Evolutionary conservation across 129 eudicot genomes (phyloP).

Genomic region (Apium graveolens): DNA sequence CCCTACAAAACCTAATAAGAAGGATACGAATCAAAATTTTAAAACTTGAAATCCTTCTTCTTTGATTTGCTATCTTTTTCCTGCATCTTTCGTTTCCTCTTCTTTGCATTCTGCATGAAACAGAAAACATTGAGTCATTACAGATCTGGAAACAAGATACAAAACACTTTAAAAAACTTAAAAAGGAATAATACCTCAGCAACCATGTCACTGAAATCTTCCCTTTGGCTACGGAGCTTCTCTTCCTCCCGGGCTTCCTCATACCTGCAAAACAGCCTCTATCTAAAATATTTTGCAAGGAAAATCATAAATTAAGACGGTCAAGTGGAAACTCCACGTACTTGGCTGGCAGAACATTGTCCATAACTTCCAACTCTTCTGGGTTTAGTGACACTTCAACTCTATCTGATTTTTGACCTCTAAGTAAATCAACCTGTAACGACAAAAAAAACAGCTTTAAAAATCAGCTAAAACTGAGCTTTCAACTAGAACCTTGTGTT

Average conservation of each 20-base stretch:
- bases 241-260: conserved; percentile 99
- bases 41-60: conserved; percentile 88
- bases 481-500: neutral
- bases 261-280: conserved; percentile 33
- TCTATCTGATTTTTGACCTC: conserved; percentile 81
- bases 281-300: neutral
- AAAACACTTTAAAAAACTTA: neutral
- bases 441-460: neutral
- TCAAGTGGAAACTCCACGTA: conserved; percentile 20
- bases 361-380: conserved; percentile 89
- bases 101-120: conserved; percentile 62
- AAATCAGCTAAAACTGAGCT: neutral
- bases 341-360: conserved; percentile 88
- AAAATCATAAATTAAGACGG: neutral
- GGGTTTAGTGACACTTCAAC: conserved; percentile 90
- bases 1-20: neutral
- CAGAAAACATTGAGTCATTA: neutral
- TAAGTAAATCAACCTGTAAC: conserved; percentile 90
- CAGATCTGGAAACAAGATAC: neutral
- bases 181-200: conserved; percentile 52
- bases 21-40: neutral
- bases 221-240: conserved; percentile 72
- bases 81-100: conserved; percentile 83
- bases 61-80: conserved; percentile 77
- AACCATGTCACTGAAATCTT: conserved; percentile 99